These are phyloP conservation scores for Chalciporus sp. DNA, from an alignment of 1,284 basidiomycete genomes.

Conservation along the genomic window DNA sequence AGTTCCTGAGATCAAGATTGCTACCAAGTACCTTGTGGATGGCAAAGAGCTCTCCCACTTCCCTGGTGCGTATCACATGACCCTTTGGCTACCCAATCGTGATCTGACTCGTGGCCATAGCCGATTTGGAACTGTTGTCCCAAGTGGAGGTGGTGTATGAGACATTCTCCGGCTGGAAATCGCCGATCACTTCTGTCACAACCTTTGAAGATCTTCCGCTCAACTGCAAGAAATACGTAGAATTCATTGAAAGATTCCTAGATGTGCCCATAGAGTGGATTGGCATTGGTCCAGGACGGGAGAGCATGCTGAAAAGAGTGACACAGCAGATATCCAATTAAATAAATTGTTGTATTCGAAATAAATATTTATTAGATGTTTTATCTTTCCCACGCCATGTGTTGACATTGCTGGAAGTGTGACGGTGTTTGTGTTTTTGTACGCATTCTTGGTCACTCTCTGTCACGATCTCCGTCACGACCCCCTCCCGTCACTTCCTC, in stretches of 20 bases:
- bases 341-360: neutral
- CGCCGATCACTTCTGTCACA: conserved; percentile 68
- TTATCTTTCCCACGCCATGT: conserved; percentile 30
- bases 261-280: conserved; percentile 90
- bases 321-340: conserved; percentile 25
- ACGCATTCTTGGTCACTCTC: conserved; percentile 39
- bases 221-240: conserved; percentile 86
- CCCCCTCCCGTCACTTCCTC: conserved; percentile 37
- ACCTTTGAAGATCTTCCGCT: conserved; percentile 83
- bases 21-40: conserved; percentile 77
- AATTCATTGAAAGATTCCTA: conserved; percentile 84
- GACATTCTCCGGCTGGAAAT: conserved; percentile 92
- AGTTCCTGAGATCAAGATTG: conserved; percentile 89
- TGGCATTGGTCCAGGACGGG: conserved; percentile 84
- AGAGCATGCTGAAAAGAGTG: conserved; percentile 68
- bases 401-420: conserved; percentile 25
- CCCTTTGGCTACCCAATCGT: neutral
- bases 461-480: conserved; percentile 50
- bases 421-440: conserved; percentile 34
- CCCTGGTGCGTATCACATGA: conserved; percentile 64
- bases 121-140: conserved; percentile 83
- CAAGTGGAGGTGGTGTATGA: conserved; percentile 88
- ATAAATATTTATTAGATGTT: neutral
- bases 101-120: conserved; percentile 40
- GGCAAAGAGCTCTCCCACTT: conserved; percentile 84